phyloP scores from a whole-genome alignment of 805 yeast species.

The Candida adriatica region DNA sequence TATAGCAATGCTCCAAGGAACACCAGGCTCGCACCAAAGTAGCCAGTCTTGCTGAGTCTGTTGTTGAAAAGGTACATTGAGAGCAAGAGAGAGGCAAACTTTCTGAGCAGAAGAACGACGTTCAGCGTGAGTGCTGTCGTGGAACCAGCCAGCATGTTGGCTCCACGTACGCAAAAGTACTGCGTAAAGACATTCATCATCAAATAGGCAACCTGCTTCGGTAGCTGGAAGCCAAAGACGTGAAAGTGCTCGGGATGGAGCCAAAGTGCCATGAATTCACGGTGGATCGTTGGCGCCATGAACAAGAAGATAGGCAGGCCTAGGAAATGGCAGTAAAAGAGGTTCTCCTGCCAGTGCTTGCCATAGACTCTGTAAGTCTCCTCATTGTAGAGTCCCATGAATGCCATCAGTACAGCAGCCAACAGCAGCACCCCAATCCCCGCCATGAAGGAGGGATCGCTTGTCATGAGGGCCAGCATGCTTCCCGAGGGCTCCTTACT shows the following conservation, averaged over 20 bases:
- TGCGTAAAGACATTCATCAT: conserved; percentile 45
- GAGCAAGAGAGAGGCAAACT: conserved; percentile 51
- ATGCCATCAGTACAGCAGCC: conserved; percentile 45
- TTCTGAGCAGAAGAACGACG: conserved; percentile 53
- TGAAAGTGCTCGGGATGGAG: conserved; percentile 15
- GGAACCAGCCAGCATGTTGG: conserved; percentile 49
- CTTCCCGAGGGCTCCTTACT: conserved; percentile 9
- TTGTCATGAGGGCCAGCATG: conserved; percentile 5
- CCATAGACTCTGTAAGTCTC: conserved; percentile 42
- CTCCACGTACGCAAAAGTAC: conserved; percentile 60
- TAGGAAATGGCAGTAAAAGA: conserved; percentile 54
- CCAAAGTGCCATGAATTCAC: conserved; percentile 26
- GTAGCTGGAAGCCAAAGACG: conserved; percentile 16
- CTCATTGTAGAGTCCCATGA: conserved; percentile 56
- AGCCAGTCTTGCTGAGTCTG: conserved; percentile 30
- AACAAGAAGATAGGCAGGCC: conserved; percentile 47
- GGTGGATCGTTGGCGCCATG: conserved; percentile 25
- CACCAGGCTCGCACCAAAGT: conserved; percentile 44
- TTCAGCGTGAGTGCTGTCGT: conserved; percentile 60
- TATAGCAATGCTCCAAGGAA: conserved; percentile 51
- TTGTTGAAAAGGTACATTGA: conserved; percentile 50
- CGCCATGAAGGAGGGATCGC: conserved; percentile 17
- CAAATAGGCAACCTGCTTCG: conserved; percentile 26
- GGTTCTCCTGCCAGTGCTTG: conserved; percentile 55
- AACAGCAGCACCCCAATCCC: conserved; percentile 33